Evolutionary conservation across 352 stramenopile genomes (phyloP), one percentile per base, ranked within the genome.

Genomic region (Pythium phragmiticola): DNA sequence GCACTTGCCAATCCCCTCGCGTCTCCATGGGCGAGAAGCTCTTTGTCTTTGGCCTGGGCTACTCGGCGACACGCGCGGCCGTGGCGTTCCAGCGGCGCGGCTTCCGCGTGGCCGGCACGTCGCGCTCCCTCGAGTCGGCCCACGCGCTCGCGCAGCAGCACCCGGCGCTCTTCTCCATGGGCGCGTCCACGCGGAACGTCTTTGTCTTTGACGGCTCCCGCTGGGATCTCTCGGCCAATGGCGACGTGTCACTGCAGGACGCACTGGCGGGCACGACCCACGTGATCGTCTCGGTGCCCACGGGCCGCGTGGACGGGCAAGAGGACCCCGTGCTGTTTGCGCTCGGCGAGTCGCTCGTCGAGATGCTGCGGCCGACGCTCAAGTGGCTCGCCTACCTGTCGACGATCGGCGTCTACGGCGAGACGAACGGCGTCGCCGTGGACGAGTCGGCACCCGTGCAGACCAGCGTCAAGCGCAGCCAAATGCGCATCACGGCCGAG

Each of bases 321-420:
- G 76, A 80, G 23, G 90, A 97, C 66, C 83, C 85, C 0, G 88
- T 97, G 48, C 66, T 96, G 0, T 73, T 75, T 34, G 74, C 68
- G 28, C 46, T 94, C 5, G 58, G 74, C 19, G 63, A 78, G 7
- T 42, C 62, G 7, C 66, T 95, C 8, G 16, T 92, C 30, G 59
- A 54, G 28, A 70, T 57, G 6, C 74, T 80, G 7, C 64, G 74
- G 34, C 51, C 68, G 41, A 87, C 74, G 53, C 65, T 95, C n/a
- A 60, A 78, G 28, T 98, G 90, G 90, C 67, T 96, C 48, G 92
- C 75, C 13, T 98, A 98, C 68, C 70, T 97, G 46, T 98, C 92
- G 34, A 97, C 90, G 26, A 97, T 96, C 56, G 87, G 88, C n/a
- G 92, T 98, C n/a, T 98, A 98, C 65, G 92, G 92, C 14, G 87